These are phyloP conservation scores for Alternaria triticina DNA, from an alignment of 2,329 filamentous ascomycete genomes.

Conservation along the genomic window DNA sequence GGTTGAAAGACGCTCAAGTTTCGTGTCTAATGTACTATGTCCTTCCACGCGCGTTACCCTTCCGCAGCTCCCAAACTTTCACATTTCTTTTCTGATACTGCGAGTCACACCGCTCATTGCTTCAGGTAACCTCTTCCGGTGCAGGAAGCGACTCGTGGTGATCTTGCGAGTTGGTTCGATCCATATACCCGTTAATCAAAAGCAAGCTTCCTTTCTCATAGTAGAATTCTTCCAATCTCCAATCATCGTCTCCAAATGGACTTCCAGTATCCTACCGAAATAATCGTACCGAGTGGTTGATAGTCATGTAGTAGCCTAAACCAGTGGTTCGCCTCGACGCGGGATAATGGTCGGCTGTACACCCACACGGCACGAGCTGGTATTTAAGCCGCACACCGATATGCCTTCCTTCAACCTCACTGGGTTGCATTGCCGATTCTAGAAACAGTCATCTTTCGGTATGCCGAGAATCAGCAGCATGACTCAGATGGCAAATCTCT, in stretches of 20 bases:
- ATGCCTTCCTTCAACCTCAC: constrained; percentile 20
- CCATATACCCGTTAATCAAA: neutral
- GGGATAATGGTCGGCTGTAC: constrained; percentile 9
- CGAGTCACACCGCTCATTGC: neutral
- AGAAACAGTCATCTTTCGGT: constrained; percentile 18
- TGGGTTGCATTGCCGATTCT: constrained; percentile 8
- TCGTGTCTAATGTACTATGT: neutral
- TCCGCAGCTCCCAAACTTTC: neutral
- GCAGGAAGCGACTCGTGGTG: neutral
- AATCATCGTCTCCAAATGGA: neutral
- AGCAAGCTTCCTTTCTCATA: neutral
- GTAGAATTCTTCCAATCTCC: neutral
- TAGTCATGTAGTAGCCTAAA: neutral
- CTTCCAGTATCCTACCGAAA: neutral
- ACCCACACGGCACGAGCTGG: constrained; percentile 10
- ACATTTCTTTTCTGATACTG: neutral
- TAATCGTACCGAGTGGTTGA: neutral
- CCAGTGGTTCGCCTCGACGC: neutral
- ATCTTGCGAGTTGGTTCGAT: neutral
- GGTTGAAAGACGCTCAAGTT: neutral
- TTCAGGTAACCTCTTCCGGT: neutral
- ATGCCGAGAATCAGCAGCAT: constrained; percentile 22
- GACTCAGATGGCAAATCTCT: neutral
- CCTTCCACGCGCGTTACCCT: neutral
- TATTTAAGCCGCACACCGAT: constrained; percentile 24